Conservation (phyloP, 495 filamentous ascomycete species). For the Aspergillus steynii region DNA sequence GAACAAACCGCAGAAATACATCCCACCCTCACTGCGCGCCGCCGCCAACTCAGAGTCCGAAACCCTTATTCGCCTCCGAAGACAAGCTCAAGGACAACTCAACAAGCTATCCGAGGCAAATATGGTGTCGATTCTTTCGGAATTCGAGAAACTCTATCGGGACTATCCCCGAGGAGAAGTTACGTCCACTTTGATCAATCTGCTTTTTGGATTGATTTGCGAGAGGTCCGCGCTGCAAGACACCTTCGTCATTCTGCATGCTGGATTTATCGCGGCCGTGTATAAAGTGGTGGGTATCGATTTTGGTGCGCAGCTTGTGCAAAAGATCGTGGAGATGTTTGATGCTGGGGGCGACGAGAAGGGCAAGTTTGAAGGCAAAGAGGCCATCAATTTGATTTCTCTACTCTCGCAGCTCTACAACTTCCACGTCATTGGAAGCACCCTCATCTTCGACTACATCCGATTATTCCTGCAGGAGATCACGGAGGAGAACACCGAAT, state of each 20-base stretch:
- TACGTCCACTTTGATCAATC: constrained; percentile 70
- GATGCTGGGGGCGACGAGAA: constrained; percentile 40
- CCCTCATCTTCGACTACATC: constrained; percentile 87
- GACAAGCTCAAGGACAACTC: constrained; percentile 82
- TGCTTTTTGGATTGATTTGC: constrained; percentile 72
- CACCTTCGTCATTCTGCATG: constrained; percentile 85
- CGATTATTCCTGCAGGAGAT: constrained; percentile 71
- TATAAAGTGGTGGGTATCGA: constrained; percentile 86
- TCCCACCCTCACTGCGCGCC: constrained; percentile 81
- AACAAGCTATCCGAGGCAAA: constrained; percentile 93
- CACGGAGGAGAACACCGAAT: constrained; percentile 87
- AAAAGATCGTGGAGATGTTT: constrained; percentile 73
- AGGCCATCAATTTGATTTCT: constrained; percentile 75
- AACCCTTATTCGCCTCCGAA: constrained; percentile 64
- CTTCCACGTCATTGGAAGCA: constrained; percentile 81
- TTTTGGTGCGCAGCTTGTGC: constrained; percentile 81
- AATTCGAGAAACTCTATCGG: constrained; percentile 80
- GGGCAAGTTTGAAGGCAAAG: constrained; percentile 58
- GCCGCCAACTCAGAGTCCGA: constrained; percentile 63
- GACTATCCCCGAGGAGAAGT: constrained; percentile 80
- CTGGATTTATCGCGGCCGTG: constrained; percentile 84
- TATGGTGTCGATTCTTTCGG: constrained; percentile 73
- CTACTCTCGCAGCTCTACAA: constrained; percentile 87
- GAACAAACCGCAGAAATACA: constrained; percentile 62
- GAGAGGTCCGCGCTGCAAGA: constrained; percentile 77